Conservation (phyloP, 1,139 yeast genomes). For the Saccharomycopsis crataegensis region DNA sequence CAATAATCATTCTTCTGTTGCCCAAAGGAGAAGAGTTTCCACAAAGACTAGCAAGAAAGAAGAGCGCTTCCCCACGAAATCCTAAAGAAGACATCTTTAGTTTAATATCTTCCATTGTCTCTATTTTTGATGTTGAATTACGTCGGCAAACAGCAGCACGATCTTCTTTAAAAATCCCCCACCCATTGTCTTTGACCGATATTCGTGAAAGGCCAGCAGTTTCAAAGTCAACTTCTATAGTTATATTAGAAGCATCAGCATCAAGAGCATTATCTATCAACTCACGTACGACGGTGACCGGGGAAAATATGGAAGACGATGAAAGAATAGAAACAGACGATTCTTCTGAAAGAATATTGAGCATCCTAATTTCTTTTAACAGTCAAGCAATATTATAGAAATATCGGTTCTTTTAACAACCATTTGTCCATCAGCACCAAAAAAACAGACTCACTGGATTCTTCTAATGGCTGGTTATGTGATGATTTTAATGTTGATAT, state of each 20-base stretch:
- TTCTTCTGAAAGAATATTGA: conserved; percentile 8
- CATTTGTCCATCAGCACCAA: background rate
- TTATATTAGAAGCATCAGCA: conserved; percentile 46
- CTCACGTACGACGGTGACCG: conserved; percentile 48
- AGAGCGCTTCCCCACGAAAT: conserved; percentile 67
- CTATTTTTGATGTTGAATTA: conserved; percentile 57
- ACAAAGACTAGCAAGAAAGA: conserved; percentile 44
- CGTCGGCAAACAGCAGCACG: conserved; percentile 43
- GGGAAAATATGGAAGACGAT: conserved; percentile 26
- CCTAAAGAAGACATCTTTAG: conserved; percentile 42
- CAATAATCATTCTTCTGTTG: conserved; percentile 28
- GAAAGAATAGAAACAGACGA: conserved; percentile 13
- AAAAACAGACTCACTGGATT: background rate
- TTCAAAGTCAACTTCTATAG: conserved; percentile 48
- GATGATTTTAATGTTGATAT: too few species aligned
- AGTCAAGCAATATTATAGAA: background rate
- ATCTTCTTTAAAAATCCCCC: conserved; percentile 47
- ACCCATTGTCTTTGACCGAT: conserved; percentile 60
- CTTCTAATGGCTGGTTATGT: too few species aligned
- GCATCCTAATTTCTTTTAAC: background rate
- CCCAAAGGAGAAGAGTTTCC: conserved; percentile 24
- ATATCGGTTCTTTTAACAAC: too few species aligned
- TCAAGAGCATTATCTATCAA: conserved; percentile 66
- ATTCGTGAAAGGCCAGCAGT: conserved; percentile 48
- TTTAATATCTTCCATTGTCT: conserved; percentile 34